A percentile compares a stretch with the other conserved stretches of the same genome.
phyloP scores from a whole-genome alignment of 345 rosid genomes.

The Luvunga scandens region DNA sequence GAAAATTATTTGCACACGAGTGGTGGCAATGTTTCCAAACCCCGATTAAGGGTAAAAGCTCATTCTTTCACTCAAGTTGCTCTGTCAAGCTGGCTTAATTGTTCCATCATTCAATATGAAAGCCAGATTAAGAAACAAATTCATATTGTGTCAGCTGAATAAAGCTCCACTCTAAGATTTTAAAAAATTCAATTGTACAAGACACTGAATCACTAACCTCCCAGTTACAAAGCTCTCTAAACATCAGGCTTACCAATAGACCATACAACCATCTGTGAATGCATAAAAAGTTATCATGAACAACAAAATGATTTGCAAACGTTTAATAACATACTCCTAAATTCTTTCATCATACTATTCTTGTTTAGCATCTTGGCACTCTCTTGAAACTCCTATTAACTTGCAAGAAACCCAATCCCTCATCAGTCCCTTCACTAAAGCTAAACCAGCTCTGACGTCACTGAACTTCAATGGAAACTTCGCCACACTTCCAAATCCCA shows the following conservation, averaged over 20 bases:
- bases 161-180: neutral
- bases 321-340: neutral
- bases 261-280: neutral
- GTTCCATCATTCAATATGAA: neutral
- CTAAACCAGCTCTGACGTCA: neutral
- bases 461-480: neutral
- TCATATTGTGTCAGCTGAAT: neutral
- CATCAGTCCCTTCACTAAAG: neutral
- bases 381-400: neutral
- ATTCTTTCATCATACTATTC: constrained; percentile 9
- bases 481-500: neutral
- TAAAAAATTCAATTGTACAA: neutral
- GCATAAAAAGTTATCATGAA: neutral
- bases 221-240: neutral
- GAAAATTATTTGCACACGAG: neutral
- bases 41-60: neutral
- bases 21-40: neutral
- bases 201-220: neutral
- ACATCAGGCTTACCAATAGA: neutral
- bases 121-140: neutral
- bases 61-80: neutral
- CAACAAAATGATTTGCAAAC: neutral
- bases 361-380: neutral
- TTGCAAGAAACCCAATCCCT: neutral
- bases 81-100: neutral